Conservation (phyloP, 192 early-diverging fungal genomes). For the Powellomyces hirtus region DNA sequence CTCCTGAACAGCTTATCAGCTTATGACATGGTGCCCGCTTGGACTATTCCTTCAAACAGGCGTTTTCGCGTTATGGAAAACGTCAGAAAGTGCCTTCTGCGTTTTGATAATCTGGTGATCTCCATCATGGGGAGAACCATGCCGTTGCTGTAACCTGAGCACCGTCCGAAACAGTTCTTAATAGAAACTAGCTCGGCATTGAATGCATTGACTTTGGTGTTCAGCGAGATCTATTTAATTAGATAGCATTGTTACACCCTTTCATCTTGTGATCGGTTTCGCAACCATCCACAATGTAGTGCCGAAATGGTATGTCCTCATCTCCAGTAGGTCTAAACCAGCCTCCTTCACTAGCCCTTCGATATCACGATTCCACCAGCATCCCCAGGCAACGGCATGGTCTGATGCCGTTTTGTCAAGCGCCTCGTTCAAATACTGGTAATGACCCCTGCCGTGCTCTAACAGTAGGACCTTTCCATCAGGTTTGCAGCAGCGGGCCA, state of each 20-base stretch:
- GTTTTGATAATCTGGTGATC: too few species aligned
- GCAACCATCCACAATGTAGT: constrained; percentile 63
- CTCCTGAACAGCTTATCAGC: too few species aligned
- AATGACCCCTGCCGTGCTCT: constrained; percentile 59
- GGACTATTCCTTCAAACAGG: too few species aligned
- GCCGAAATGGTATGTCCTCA: constrained; percentile 61
- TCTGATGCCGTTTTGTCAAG: constrained; percentile 57
- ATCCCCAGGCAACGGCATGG: constrained; percentile 66
- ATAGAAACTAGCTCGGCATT: too few species aligned
- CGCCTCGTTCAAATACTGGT: constrained; percentile 52
- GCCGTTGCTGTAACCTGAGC: too few species aligned
- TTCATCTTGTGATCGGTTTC: constrained; percentile 12
- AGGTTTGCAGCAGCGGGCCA: constrained; percentile 39
- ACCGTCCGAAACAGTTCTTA: too few species aligned
- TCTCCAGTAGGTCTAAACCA: constrained; percentile 49
- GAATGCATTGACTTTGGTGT: too few species aligned
- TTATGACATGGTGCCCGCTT: too few species aligned
- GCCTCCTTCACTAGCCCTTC: constrained; percentile 49
- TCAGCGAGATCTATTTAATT: too few species aligned
- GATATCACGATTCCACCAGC: constrained; percentile 72
- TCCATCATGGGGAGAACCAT: too few species aligned
- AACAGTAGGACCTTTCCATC: constrained; percentile 56
- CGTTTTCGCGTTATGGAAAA: too few species aligned
- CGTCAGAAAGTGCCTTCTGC: too few species aligned
- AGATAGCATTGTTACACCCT: neutral